Conservation (phyloP, 495 filamentous ascomycete genomes). For the Aspergillus sparsus region DNA sequence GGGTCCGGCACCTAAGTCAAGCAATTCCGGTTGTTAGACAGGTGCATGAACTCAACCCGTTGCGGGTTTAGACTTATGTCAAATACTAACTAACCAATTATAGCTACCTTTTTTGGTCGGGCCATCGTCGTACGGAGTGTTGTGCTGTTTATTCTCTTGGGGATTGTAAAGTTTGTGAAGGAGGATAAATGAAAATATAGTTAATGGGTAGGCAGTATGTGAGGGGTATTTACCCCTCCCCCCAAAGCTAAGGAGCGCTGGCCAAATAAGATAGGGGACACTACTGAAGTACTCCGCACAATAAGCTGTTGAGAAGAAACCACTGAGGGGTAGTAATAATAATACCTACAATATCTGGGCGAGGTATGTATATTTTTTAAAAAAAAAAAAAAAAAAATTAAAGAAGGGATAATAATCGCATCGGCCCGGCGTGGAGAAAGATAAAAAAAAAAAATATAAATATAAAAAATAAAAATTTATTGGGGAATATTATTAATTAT, state of each 20-base stretch:
- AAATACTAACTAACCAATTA: conserved; percentile 56
- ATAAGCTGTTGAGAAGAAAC: background rate
- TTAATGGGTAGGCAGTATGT: background rate
- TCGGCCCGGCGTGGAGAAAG: too few relatives aligned
- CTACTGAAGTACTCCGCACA: too few relatives aligned
- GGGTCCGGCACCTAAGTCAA: conserved; percentile 67
- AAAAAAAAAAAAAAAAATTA: too few relatives aligned
- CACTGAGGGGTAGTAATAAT: too few relatives aligned
- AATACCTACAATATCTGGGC: too few relatives aligned
- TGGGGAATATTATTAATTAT: too few relatives aligned
- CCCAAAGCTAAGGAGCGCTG: background rate
- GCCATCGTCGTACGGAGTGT: conserved; percentile 14
- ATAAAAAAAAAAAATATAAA: too few relatives aligned
- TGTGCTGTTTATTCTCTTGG: background rate
- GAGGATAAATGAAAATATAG: background rate
- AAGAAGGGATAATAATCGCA: too few relatives aligned
- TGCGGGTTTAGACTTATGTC: conserved; percentile 4
- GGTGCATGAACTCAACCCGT: background rate
- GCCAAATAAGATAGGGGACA: too few relatives aligned
- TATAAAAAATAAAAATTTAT: too few relatives aligned
- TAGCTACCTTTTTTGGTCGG: conserved; percentile 60
- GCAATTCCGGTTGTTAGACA: background rate
- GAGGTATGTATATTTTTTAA: too few relatives aligned
- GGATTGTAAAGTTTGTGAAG: background rate
- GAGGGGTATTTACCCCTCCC: conserved; percentile 6